Evolutionary conservation across 768 basidiomycete genomes (phyloP).

Genomic region (Chalciporus chontae): DNA sequence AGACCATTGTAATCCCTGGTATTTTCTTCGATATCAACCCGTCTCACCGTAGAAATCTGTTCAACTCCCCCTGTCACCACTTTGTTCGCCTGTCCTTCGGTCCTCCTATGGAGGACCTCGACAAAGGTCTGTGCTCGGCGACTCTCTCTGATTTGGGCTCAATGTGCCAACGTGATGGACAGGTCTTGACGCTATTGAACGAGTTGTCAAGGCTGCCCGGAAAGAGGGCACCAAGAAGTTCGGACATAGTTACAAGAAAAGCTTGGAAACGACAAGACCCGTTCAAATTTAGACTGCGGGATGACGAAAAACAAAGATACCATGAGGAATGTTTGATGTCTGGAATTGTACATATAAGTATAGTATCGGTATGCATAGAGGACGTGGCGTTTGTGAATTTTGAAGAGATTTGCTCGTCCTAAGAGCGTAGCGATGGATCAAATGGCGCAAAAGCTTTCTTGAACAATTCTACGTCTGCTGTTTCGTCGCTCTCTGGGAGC

Average conservation of each 20-base stretch:
- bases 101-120: slow-evolving; percentile 73
- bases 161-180: slow-evolving; percentile 1
- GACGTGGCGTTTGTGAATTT: too few relatives aligned
- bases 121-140: slow-evolving; percentile 50
- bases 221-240: slow-evolving; percentile 57
- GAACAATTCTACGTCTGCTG: slow-evolving; percentile 76
- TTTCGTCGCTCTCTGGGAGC: slow-evolving; percentile 82
- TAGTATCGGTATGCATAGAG: slow-evolving; percentile 1
- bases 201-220: slow-evolving; percentile 68
- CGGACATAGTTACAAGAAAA: slow-evolving; percentile 71
- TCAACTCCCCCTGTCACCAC: slow-evolving; percentile 87
- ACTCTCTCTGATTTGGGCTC: background rate
- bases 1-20: slow-evolving; percentile 88
- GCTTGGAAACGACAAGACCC: slow-evolving; percentile 37
- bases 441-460: slow-evolving; percentile 79
- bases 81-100: slow-evolving; percentile 88
- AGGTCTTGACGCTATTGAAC: slow-evolving; percentile 84
- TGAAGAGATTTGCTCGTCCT: background rate
- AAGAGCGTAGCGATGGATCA: slow-evolving; percentile 45
- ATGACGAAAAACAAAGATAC: too few relatives aligned
- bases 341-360: background rate
- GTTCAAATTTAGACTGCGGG: slow-evolving; percentile 20
- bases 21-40: slow-evolving; percentile 85
- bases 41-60: slow-evolving; percentile 80
- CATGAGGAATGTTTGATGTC: background rate